phyloP scores from a whole-genome alignment of 2,329 filamentous ascomycete genomes.

The Cytospora schulzeri region DNA sequence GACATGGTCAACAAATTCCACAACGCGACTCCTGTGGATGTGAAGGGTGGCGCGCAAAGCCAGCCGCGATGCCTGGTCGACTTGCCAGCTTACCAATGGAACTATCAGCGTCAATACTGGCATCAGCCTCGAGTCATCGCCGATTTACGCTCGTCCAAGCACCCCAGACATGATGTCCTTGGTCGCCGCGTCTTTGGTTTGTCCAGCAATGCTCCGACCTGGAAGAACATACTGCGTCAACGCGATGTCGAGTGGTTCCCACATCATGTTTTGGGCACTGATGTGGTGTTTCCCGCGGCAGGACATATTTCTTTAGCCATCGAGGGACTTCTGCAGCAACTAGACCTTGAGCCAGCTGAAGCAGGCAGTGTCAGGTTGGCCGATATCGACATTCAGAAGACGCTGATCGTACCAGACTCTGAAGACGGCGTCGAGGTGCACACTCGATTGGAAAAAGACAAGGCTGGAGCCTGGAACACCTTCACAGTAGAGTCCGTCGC shows the following conservation, averaged over 20 bases:
- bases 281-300: conserved; percentile 34
- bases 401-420: not conserved
- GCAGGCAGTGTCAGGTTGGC: not conserved
- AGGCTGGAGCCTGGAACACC: not conserved
- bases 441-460: not conserved
- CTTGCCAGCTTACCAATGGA: conserved; percentile 26
- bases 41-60: not conserved
- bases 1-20: too few species aligned
- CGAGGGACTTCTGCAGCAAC: conserved; percentile 20
- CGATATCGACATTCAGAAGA: not conserved
- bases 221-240: conserved; percentile 25
- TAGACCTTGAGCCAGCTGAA: not conserved
- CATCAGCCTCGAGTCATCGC: conserved; percentile 35
- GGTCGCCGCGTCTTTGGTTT: conserved; percentile 24
- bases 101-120: conserved; percentile 29
- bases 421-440: not conserved
- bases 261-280: conserved; percentile 30
- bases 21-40: too few species aligned
- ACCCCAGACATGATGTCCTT: conserved; percentile 31
- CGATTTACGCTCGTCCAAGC: conserved; percentile 34
- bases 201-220: conserved; percentile 16
- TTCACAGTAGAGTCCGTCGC: conserved; percentile 4
- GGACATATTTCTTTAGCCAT: conserved; percentile 29
- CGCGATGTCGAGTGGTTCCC: conserved; percentile 37
- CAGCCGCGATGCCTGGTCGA: conserved; percentile 33